A percentile compares a stretch with the other conserved stretches of the same genome.
Evolutionary conservation across 805 yeast species (phyloP).

Genomic region (Candida parachauliodes): DNA sequence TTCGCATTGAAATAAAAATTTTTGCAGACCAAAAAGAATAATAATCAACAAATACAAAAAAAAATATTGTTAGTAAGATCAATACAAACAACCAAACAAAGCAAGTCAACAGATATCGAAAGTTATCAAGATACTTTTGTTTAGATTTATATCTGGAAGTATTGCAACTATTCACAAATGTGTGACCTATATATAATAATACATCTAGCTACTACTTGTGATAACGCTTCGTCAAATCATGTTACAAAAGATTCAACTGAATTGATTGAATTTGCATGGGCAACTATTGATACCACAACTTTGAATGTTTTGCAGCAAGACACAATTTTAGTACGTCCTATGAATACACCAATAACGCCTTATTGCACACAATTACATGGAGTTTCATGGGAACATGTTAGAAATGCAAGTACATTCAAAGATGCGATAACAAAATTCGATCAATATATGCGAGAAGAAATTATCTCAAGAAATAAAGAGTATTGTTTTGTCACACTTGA

Average conservation of each 20-base stretch:
- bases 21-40: background rate
- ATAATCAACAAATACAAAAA: background rate
- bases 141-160: too few species aligned
- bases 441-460: slow-evolving; percentile 40
- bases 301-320: slow-evolving; percentile 42
- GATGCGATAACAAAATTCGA: slow-evolving; percentile 62
- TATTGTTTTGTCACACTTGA: slow-evolving; percentile 66
- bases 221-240: slow-evolving; percentile 50
- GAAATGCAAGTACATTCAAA: slow-evolving; percentile 54
- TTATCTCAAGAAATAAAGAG: slow-evolving; percentile 41
- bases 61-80: background rate
- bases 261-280: slow-evolving; percentile 66
- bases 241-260: slow-evolving; percentile 67
- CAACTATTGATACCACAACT: slow-evolving; percentile 51
- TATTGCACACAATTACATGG: slow-evolving; percentile 49
- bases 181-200: slow-evolving; percentile 58
- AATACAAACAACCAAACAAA: background rate
- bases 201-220: slow-evolving; percentile 63
- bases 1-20: background rate
- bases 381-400: slow-evolving; percentile 59
- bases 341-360: slow-evolving; percentile 63
- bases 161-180: too few species aligned
- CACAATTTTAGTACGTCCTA: slow-evolving; percentile 54
- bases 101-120: background rate
- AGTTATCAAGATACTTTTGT: background rate